A percentile compares a stretch with the other conserved stretches of the same genome.
Conservation (phyloP, 768 basidiomycete species). For the Naganishia vaughanmartiniae region DNA sequence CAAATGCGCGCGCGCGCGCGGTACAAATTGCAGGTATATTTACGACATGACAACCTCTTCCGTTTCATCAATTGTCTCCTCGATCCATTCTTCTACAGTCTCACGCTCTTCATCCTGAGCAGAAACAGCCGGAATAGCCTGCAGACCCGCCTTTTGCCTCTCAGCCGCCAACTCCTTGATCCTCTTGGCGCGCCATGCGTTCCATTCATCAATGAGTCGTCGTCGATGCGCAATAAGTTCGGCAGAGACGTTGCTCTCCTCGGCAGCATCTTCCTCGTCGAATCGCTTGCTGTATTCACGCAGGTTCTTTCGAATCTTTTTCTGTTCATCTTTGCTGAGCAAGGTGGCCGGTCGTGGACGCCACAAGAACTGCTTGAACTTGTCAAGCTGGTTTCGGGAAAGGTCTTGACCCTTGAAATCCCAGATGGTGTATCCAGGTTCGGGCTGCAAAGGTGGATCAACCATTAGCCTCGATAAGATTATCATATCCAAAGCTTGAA, state of each 20-base stretch:
- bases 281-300: constrained; percentile 86
- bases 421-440: constrained; percentile 95
- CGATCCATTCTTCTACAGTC: constrained; percentile 90
- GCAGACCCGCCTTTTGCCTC: constrained; percentile 53
- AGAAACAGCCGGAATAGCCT: constrained; percentile 42
- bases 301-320: constrained; percentile 78
- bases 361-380: constrained; percentile 99
- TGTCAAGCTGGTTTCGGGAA: constrained; percentile 74
- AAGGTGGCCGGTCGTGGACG: constrained; percentile 88
- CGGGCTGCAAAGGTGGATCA: constrained; percentile 62
- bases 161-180: constrained; percentile 66
- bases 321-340: constrained; percentile 81
- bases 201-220: constrained; percentile 96
- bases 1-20: background rate
- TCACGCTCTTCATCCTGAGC: constrained; percentile 67
- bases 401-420: constrained; percentile 96
- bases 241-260: constrained; percentile 89
- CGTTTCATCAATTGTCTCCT: constrained; percentile 86
- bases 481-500: background rate
- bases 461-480: constrained; percentile 13
- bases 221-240: constrained; percentile 86
- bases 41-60: constrained; percentile 63
- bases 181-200: constrained; percentile 82
- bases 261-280: constrained; percentile 94
- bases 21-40: constrained; percentile 24